Conservation (phyloP, 345 rosid genomes). For the Luvunga scandens region DNA sequence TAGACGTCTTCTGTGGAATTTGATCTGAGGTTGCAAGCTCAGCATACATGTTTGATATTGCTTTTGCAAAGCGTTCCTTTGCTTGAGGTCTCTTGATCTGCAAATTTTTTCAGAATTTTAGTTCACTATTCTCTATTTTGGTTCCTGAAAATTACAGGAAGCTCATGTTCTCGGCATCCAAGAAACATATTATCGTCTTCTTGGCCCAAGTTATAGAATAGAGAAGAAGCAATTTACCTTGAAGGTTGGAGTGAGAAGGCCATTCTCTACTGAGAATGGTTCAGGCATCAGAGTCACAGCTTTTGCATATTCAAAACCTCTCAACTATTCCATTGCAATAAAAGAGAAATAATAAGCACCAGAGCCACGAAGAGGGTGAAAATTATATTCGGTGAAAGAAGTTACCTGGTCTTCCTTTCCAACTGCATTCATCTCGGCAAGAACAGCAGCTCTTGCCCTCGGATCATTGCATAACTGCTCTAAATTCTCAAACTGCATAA, state of each 20-base stretch:
- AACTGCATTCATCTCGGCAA: constrained; percentile 64
- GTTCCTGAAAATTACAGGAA: not conserved
- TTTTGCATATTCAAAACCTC: constrained; percentile 75
- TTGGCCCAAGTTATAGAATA: not conserved
- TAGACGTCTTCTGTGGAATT: constrained; percentile 23
- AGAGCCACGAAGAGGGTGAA: not conserved
- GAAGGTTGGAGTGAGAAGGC: constrained; percentile 82
- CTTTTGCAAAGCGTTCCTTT: constrained; percentile 58
- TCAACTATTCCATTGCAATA: constrained; percentile 37
- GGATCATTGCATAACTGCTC: constrained; percentile 64
- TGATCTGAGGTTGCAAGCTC: constrained; percentile 45
- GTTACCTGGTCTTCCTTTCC: constrained; percentile 74
- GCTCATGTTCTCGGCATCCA: not conserved
- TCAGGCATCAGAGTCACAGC: constrained; percentile 80
- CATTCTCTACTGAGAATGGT: constrained; percentile 76
- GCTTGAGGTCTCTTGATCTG: constrained; percentile 92
- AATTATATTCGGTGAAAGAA: not conserved
- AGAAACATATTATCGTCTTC: not conserved
- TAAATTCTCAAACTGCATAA: constrained; percentile 56
- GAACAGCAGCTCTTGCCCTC: constrained; percentile 60
- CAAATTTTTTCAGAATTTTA: not conserved
- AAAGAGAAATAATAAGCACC: not conserved
- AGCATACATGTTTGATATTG: constrained; percentile 64
- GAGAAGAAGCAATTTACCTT: constrained; percentile 44
- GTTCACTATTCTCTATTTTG: not conserved